phyloP scores from a whole-genome alignment of 1,139 yeast species.

The Taphrina wiesneri region DNA sequence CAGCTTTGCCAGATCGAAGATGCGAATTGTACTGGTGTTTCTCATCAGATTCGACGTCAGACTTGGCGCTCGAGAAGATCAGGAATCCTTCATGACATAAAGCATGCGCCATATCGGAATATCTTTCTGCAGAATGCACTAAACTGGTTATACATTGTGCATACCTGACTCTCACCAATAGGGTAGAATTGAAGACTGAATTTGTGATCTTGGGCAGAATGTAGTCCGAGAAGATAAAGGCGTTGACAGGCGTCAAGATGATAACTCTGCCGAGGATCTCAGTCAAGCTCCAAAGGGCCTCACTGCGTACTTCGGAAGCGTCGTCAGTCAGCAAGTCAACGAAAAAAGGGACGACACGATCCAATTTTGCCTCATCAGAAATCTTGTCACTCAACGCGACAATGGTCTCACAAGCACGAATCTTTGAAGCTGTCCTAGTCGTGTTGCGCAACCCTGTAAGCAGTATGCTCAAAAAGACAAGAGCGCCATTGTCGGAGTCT shows the following conservation, averaged over 20 bases:
- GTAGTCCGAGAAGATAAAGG: slow-evolving; percentile 27
- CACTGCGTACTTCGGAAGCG: slow-evolving; percentile 58
- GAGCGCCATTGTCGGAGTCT: slow-evolving; percentile 50
- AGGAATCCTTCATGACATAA: slow-evolving; percentile 52
- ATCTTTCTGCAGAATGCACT: slow-evolving; percentile 62
- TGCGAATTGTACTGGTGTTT: slow-evolving; percentile 48
- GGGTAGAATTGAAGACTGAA: slow-evolving; percentile 48
- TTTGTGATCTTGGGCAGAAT: slow-evolving; percentile 62
- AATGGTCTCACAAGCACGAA: slow-evolving; percentile 74
- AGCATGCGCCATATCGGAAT: slow-evolving; percentile 65
- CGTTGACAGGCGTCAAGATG: slow-evolving; percentile 24
- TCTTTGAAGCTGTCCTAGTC: slow-evolving; percentile 60
- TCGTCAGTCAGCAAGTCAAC: slow-evolving; percentile 59
- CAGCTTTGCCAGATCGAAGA: slow-evolving; percentile 41
- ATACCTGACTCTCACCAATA: slow-evolving; percentile 61
- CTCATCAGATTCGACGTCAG: slow-evolving; percentile 50
- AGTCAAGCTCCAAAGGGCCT: slow-evolving; percentile 47
- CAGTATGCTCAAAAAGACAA: slow-evolving; percentile 64
- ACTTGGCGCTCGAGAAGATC: slow-evolving; percentile 45
- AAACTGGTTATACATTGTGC: slow-evolving; percentile 74
- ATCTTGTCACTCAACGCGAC: slow-evolving; percentile 74
- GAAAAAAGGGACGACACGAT: slow-evolving; percentile 78
- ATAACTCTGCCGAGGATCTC: slow-evolving; percentile 50
- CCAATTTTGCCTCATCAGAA: slow-evolving; percentile 80
- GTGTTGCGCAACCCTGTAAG: slow-evolving; percentile 68